These are phyloP conservation scores for Apophysomyces ossiformis DNA, from an alignment of 371 early-diverging fungal species.

Conservation along the genomic window DNA sequence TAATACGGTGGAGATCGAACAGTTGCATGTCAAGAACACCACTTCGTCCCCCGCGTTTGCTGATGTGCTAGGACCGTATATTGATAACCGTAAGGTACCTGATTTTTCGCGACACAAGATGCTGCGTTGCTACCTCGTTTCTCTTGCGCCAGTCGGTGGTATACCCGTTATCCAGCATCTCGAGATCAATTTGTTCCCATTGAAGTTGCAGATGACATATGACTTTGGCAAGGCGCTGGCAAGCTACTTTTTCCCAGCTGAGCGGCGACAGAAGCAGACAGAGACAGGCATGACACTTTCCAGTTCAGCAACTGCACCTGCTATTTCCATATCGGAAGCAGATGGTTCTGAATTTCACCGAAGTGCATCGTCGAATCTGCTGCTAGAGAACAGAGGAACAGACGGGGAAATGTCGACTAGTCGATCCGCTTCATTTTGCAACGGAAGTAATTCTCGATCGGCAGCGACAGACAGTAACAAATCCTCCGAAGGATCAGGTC, in stretches of 20 bases:
- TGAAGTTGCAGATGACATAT: conserved; percentile 80
- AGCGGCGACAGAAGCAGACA: conserved; percentile 28
- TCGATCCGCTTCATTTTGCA: background rate
- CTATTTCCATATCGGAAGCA: conserved; percentile 1
- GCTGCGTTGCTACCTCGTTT: conserved; percentile 77
- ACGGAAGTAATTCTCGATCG: background rate
- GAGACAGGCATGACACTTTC: conserved; percentile 13
- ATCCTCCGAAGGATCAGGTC: background rate
- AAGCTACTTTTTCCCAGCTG: conserved; percentile 76
- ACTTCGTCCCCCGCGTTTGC: conserved; percentile 58
- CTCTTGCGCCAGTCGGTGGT: conserved; percentile 85
- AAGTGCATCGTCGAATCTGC: background rate
- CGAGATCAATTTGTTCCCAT: conserved; percentile 81
- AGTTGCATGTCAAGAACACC: conserved; percentile 69
- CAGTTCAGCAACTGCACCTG: background rate
- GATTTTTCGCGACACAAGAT: conserved; percentile 82
- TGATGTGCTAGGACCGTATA: conserved; percentile 73
- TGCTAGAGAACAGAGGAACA: background rate
- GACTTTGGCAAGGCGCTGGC: conserved; percentile 76
- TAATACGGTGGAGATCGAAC: conserved; percentile 77
- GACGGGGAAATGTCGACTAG: background rate
- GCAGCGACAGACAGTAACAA: background rate
- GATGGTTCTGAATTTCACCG: conserved; percentile 1
- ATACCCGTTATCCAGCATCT: conserved; percentile 87
- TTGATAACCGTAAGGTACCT: conserved; percentile 28